Evolutionary conservation across 2,329 filamentous ascomycete genomes (phyloP).

Genomic region (Nemania sp.): DNA sequence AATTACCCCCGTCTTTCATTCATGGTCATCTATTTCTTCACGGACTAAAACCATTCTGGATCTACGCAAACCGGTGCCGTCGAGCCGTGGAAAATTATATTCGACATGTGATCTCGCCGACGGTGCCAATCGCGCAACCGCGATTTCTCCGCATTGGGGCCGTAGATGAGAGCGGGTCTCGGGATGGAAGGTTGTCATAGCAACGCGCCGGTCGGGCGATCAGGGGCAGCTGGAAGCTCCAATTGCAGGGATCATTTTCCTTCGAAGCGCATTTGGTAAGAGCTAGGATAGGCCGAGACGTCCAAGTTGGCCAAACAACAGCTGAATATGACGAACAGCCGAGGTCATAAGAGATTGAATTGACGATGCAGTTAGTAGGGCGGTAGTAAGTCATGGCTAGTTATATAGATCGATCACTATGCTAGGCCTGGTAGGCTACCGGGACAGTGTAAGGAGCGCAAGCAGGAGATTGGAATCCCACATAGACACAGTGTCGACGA

Average conservation of each 20-base stretch:
- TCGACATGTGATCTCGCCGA: slow-evolving; percentile 25
- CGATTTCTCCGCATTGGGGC: slow-evolving; percentile 36
- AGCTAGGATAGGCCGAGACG: slow-evolving; percentile 27
- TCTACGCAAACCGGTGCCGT: not conserved
- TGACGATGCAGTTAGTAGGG: not conserved
- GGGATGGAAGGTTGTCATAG: slow-evolving; percentile 32
- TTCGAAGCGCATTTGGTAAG: slow-evolving; percentile 15
- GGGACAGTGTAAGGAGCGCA: not conserved
- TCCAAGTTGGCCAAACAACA: slow-evolving; percentile 32
- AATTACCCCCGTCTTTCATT: no score
- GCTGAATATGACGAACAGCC: slow-evolving; percentile 18
- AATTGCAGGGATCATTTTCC: slow-evolving; percentile 26
- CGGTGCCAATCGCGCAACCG: slow-evolving; percentile 19
- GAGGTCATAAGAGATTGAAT: slow-evolving; percentile 24
- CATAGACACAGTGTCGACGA: slow-evolving; percentile 34
- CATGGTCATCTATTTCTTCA: no score
- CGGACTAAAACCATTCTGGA: not conserved
- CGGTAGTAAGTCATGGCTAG: not conserved
- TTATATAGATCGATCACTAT: slow-evolving; percentile 28
- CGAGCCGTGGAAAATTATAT: not conserved
- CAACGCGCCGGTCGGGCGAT: slow-evolving; percentile 29
- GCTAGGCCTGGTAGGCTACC: not conserved
- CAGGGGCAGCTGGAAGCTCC: slow-evolving; percentile 44
- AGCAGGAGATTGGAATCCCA: slow-evolving; percentile 18
- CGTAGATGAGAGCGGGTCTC: slow-evolving; percentile 16